phyloP scores from a whole-genome alignment of 1,284 basidiomycete genomes.

The Ceratobasidium sp. region DNA sequence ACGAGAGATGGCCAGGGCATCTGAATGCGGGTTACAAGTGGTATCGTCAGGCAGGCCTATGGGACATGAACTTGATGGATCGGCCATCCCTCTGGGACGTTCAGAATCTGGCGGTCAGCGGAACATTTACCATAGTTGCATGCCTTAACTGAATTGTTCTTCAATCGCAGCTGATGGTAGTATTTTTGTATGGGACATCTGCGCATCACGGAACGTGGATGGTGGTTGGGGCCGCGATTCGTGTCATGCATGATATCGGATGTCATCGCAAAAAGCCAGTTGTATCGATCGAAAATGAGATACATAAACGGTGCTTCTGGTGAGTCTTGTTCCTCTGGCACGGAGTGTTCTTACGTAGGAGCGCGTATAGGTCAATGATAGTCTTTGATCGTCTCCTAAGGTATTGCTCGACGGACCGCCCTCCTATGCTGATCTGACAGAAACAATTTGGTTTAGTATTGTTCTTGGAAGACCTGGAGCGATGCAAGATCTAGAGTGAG shows the following conservation, averaged over 20 bases:
- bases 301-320: background rate
- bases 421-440: background rate
- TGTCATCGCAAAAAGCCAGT: background rate
- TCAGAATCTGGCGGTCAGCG: background rate
- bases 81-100: background rate
- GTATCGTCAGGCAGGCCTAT: background rate
- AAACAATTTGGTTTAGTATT: background rate
- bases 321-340: background rate
- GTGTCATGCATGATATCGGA: background rate
- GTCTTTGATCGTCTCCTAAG: constrained; percentile 16
- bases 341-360: no score
- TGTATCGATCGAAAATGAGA: background rate
- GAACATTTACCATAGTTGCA: no score
- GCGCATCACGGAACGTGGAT: background rate
- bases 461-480: background rate
- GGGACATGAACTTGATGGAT: background rate
- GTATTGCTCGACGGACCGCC: background rate
- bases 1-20: background rate
- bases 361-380: no score
- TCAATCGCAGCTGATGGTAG: no score
- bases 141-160: no score
- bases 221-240: background rate
- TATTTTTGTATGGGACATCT: background rate
- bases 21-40: background rate
- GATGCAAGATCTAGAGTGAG: constrained; percentile 6